Conservation (phyloP, 371 early-diverging fungal species). For the Mortierella sp. region DNA sequence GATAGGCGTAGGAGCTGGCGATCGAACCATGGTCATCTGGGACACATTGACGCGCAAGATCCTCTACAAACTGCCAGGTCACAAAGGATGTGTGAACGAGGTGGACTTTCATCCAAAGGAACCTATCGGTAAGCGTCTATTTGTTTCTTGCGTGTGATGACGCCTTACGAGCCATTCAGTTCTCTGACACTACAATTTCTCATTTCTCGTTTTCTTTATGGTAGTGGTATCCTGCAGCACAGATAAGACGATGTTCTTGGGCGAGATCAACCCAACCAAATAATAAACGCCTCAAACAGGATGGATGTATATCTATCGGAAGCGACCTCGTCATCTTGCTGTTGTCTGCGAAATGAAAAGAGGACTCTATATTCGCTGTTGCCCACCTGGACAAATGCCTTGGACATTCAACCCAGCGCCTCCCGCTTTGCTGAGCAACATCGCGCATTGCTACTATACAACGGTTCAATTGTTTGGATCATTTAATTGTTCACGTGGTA, state of each 20-base stretch:
- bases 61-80: constrained; percentile 95
- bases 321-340: no score
- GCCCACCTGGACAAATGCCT: no score
- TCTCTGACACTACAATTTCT: not conserved
- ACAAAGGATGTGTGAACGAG: constrained; percentile 95
- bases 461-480: no score
- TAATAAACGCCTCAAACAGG: constrained; percentile 18
- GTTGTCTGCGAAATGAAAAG: no score
- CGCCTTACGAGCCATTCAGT: no score
- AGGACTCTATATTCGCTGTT: no score
- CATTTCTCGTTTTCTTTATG: not conserved
- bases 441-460: no score
- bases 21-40: constrained; percentile 96
- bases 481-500: no score
- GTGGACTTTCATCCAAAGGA: constrained; percentile 96
- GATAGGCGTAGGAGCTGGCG: constrained; percentile 92
- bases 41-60: constrained; percentile 85
- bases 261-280: constrained; percentile 75
- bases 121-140: constrained; percentile 70
- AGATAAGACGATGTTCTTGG: constrained; percentile 89
- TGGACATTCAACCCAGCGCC: no score
- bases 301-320: no score
- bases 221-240: constrained; percentile 82
- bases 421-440: no score
- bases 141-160: not conserved